Conservation (phyloP, 768 basidiomycete species). For the Boletus pseudo-olivaceus region DNA sequence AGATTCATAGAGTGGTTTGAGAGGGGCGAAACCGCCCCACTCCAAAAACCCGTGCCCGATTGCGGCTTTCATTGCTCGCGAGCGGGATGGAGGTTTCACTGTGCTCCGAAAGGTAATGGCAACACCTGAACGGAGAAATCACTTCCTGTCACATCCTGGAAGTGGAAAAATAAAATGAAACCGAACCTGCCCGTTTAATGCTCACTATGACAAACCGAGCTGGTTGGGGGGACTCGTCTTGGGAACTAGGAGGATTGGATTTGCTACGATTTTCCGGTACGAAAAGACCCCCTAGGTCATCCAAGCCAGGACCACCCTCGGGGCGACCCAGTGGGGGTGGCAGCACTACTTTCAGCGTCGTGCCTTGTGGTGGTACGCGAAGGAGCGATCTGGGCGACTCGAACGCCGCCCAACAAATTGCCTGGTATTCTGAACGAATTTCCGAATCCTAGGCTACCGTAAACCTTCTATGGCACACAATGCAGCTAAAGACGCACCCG, state of each 20-base stretch:
- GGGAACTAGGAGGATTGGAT: neutral
- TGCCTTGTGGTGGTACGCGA: slow-evolving; percentile 33
- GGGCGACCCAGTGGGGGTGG: slow-evolving; percentile 19
- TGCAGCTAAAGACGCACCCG: slow-evolving; percentile 33
- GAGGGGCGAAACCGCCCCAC: slow-evolving; percentile 31
- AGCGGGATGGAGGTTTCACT: slow-evolving; percentile 25
- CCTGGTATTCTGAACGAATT: slow-evolving; percentile 40
- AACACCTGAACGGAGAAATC: slow-evolving; percentile 6
- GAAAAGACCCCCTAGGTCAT: slow-evolving; percentile 30
- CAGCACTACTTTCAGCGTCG: slow-evolving; percentile 28
- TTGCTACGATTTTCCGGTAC: slow-evolving; percentile 8
- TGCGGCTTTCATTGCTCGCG: slow-evolving; percentile 28
- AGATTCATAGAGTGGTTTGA: slow-evolving; percentile 28
- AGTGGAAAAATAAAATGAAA: neutral
- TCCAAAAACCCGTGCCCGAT: slow-evolving; percentile 31
- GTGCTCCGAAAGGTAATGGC: slow-evolving; percentile 22
- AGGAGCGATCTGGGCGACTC: slow-evolving; percentile 39
- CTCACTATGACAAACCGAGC: slow-evolving; percentile 13
- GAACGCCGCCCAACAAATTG: slow-evolving; percentile 44
- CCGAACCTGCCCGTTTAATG: slow-evolving; percentile 28
- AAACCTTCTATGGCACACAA: neutral
- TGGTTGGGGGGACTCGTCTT: neutral
- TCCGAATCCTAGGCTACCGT: slow-evolving; percentile 43
- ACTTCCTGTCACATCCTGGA: neutral
- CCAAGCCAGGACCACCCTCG: slow-evolving; percentile 34